Conservation (phyloP, 148 eudicot genomes). For the Amaranthus palmeri region DNA sequence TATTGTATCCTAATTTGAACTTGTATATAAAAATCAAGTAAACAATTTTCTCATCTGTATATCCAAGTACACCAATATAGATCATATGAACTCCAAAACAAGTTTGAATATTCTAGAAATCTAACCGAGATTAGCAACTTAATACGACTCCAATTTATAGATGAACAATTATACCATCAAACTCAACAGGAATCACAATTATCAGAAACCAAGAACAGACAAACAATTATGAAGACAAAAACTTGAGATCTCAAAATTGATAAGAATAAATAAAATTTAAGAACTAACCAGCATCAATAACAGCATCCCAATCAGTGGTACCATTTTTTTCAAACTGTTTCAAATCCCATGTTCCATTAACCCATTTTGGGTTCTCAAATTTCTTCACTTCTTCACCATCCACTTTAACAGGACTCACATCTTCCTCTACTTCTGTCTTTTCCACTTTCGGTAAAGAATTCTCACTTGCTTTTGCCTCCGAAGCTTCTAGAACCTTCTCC, state of each 20-base stretch:
- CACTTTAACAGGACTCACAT: slow-evolving; percentile 18
- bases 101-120: neutral
- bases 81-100: neutral
- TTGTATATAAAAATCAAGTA: neutral
- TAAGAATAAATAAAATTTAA: neutral
- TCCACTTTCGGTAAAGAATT: slow-evolving; percentile 15
- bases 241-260: neutral
- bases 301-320: slow-evolving; percentile 77
- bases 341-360: slow-evolving; percentile 84
- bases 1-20: neutral
- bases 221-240: neutral
- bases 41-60: neutral
- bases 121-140: neutral
- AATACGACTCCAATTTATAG: neutral
- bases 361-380: slow-evolving; percentile 66
- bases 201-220: neutral
- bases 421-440: slow-evolving; percentile 20
- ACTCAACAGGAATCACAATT: neutral
- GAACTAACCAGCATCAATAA: slow-evolving; percentile 82
- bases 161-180: neutral
- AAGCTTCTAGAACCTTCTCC: slow-evolving; percentile 30
- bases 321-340: slow-evolving; percentile 67
- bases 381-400: slow-evolving; percentile 24
- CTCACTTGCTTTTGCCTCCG: slow-evolving; percentile 10
- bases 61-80: neutral